These are phyloP conservation scores for Hymenoscyphus linearis DNA, from an alignment of 2,329 filamentous ascomycete genomes.

Conservation along the genomic window DNA sequence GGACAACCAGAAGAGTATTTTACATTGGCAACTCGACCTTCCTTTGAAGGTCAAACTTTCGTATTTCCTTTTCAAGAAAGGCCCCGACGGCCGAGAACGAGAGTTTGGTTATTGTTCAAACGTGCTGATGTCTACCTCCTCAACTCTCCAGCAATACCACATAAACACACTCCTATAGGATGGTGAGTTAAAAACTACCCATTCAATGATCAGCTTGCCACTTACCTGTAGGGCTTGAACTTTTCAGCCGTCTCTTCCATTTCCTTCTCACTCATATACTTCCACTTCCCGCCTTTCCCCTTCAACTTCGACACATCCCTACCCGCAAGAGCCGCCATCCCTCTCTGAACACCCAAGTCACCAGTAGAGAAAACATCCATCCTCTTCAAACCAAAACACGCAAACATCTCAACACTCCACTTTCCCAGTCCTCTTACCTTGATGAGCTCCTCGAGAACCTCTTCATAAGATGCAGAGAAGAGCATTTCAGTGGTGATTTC, in stretches of 20 bases:
- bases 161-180: slow-evolving; percentile 72
- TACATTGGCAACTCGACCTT: too few relatives aligned
- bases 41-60: too few relatives aligned
- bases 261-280: slow-evolving; percentile 92
- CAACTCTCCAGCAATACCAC: slow-evolving; percentile 97
- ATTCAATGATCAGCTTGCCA: slow-evolving; percentile 1
- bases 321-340: slow-evolving; percentile 84
- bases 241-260: slow-evolving; percentile 77
- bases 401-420: slow-evolving; percentile 98
- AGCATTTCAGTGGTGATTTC: slow-evolving; percentile 74
- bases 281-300: slow-evolving; percentile 84
- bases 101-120: background rate
- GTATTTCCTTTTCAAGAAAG: too few relatives aligned
- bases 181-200: background rate
- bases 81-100: too few relatives aligned
- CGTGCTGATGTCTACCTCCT: slow-evolving; percentile 68
- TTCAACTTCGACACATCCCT: slow-evolving; percentile 81
- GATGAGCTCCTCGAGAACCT: slow-evolving; percentile 74
- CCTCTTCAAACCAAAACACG: slow-evolving; percentile 88
- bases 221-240: slow-evolving; percentile 75
- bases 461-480: slow-evolving; percentile 74
- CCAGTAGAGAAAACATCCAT: slow-evolving; percentile 92
- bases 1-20: too few relatives aligned
- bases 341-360: slow-evolving; percentile 87
- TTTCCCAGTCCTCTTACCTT: slow-evolving; percentile 80